Conservation (phyloP, 805 yeast genomes). For the Yarrowia hollandica region DNA sequence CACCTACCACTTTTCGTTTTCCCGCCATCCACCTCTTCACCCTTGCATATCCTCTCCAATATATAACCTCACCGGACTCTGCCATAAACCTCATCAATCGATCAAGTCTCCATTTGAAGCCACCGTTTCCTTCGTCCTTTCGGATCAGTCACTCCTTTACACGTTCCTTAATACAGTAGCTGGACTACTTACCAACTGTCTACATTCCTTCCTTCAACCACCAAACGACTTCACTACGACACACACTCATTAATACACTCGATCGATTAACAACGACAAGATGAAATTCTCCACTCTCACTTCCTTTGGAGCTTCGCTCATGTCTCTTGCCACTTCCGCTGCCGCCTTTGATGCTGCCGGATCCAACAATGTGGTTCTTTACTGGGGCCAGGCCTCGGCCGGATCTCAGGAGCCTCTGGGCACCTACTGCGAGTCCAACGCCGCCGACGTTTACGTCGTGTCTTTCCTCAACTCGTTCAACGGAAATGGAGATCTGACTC, state of each 20-base stretch:
- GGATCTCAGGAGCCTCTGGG: slow-evolving; percentile 52
- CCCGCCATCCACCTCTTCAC: background rate
- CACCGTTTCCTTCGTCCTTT: background rate
- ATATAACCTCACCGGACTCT: background rate
- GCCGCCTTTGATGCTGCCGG: slow-evolving; percentile 39
- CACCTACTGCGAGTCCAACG: slow-evolving; percentile 64
- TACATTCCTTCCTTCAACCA: background rate
- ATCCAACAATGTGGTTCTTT: slow-evolving; percentile 63
- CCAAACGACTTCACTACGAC: background rate
- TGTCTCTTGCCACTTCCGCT: slow-evolving; percentile 7
- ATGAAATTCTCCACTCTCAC: background rate
- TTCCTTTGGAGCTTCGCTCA: background rate
- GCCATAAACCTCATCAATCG: slow-evolving; percentile 24
- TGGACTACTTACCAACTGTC: slow-evolving; percentile 18
- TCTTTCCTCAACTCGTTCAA: slow-evolving; percentile 65
- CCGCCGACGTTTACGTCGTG: slow-evolving; percentile 61
- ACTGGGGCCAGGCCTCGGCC: slow-evolving; percentile 83
- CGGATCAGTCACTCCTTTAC: slow-evolving; percentile 23
- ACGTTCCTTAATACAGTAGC: slow-evolving; percentile 19
- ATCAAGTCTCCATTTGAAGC: slow-evolving; percentile 8
- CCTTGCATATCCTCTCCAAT: background rate
- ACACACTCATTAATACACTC: background rate
- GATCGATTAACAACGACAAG: no score
- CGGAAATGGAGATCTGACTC: slow-evolving; percentile 36
- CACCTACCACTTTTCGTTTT: background rate